phyloP scores from a whole-genome alignment of 495 filamentous ascomycete species.

The Tuber borchii region DNA sequence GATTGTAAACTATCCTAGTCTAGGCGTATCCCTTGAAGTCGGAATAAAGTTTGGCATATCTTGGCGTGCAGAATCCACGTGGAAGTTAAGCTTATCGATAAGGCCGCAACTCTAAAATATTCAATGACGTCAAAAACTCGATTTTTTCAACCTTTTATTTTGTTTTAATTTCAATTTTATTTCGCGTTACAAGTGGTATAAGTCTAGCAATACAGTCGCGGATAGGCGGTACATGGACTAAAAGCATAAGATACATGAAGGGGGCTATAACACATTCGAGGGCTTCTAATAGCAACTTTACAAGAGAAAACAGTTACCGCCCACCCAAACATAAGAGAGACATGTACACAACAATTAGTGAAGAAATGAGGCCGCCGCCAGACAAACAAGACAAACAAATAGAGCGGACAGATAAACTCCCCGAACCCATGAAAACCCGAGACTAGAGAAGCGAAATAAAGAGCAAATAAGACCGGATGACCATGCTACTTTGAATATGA shows the following conservation, averaged over 20 bases:
- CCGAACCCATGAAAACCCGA: background rate
- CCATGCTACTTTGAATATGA: background rate
- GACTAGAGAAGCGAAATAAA: background rate
- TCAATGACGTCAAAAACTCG: background rate
- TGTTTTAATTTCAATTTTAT: background rate
- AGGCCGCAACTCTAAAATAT: background rate
- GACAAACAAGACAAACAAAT: background rate
- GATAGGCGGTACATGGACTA: background rate
- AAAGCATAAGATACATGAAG: background rate
- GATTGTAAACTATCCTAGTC: no score
- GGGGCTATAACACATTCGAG: background rate
- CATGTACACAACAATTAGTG: background rate
- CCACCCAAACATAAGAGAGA: background rate
- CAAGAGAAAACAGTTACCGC: background rate
- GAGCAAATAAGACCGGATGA: background rate
- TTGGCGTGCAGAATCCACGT: background rate
- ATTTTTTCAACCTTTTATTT: background rate
- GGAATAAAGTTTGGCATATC: background rate
- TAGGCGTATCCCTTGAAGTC: background rate
- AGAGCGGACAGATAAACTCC: background rate
- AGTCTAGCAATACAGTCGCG: background rate
- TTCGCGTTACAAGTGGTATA: background rate
- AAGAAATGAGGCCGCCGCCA: background rate
- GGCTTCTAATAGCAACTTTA: background rate
- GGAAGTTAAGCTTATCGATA: slow-evolving; percentile 3